phyloP scores from a whole-genome alignment of 768 basidiomycete species.

The Xerocomellus intermedius region DNA sequence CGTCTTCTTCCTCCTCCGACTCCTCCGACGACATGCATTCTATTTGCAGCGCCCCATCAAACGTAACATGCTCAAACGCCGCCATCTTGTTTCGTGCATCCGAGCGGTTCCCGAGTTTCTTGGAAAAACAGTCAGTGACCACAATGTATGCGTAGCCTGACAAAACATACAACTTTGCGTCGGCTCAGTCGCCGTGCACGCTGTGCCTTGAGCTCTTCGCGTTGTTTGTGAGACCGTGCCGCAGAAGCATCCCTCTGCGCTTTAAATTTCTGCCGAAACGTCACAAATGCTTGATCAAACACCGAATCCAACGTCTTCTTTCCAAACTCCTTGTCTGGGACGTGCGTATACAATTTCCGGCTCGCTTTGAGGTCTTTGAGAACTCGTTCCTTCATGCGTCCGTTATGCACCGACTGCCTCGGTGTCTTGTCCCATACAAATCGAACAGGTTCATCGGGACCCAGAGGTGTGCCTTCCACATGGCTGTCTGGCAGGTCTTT shows the following conservation, averaged over 20 bases:
- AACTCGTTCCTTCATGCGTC: conserved; percentile 65
- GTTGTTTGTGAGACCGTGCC: conserved; percentile 44
- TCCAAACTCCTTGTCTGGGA: conserved; percentile 62
- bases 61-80: conserved; percentile 57
- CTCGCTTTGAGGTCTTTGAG: conserved; percentile 58
- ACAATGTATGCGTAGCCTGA: no score
- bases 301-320: conserved; percentile 58
- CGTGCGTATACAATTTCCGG: conserved; percentile 57
- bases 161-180: conserved; percentile 56
- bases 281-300: conserved; percentile 72
- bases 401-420: conserved; percentile 72
- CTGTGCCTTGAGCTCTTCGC: conserved; percentile 62
- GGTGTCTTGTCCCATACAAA: conserved; percentile 81
- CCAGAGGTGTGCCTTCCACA: conserved; percentile 48
- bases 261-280: conserved; percentile 65
- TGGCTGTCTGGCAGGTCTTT: conserved; percentile 63
- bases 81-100: conserved; percentile 54
- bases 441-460: conserved; percentile 55
- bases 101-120: conserved; percentile 71
- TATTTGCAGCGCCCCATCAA: conserved; percentile 67
- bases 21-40: conserved; percentile 86
- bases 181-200: conserved; percentile 59
- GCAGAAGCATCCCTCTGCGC: conserved; percentile 50
- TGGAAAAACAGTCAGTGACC: background rate
- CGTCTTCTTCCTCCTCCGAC: conserved; percentile 52